A percentile compares a stretch with the other conserved stretches of the same genome.
These are phyloP conservation scores for Xylariomycetidae sp. DNA, from an alignment of 2,329 filamentous ascomycete species.

Conservation along the genomic window DNA sequence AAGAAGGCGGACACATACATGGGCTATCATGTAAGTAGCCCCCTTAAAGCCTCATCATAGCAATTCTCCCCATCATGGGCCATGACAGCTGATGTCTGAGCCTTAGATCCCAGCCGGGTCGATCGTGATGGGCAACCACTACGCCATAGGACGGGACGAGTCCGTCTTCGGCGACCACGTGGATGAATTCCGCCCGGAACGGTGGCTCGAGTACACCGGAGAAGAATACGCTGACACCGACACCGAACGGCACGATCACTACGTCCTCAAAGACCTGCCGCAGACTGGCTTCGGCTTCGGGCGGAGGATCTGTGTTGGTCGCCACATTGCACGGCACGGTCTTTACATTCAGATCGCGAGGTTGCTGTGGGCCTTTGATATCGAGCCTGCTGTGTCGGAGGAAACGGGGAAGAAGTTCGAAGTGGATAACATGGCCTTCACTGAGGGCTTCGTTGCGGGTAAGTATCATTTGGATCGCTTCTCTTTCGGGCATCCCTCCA, in stretches of 20 bases:
- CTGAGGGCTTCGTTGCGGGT: neutral
- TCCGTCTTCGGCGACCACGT: slow-evolving; percentile 33
- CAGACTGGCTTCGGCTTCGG: slow-evolving; percentile 38
- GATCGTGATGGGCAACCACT: slow-evolving; percentile 37
- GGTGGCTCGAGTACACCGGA: slow-evolving; percentile 22
- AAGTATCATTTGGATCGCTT: too few species aligned
- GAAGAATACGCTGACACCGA: too few species aligned
- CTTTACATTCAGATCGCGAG: neutral
- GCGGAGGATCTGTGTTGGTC: neutral
- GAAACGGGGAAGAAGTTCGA: neutral
- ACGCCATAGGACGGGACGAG: slow-evolving; percentile 31
- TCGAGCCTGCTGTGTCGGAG: neutral
- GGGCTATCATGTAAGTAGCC: too few species aligned
- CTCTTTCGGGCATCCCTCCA: slow-evolving; percentile 16
- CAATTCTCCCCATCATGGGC: too few species aligned
- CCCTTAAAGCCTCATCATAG: too few species aligned
- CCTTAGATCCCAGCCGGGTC: slow-evolving; percentile 39
- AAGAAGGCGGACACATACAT: slow-evolving; percentile 29
- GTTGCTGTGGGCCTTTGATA: neutral
- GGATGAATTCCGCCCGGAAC: slow-evolving; percentile 26
- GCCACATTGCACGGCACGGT: neutral
- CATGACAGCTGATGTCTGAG: too few species aligned
- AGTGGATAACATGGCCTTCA: slow-evolving; percentile 19
- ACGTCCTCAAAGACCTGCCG: slow-evolving; percentile 23
- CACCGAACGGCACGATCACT: neutral